Percentiles rank a stretch among this genome's conserved stretches.
Evolutionary conservation across 192 early-diverging fungal genomes (phyloP).

Genomic region (Podila epigama): DNA sequence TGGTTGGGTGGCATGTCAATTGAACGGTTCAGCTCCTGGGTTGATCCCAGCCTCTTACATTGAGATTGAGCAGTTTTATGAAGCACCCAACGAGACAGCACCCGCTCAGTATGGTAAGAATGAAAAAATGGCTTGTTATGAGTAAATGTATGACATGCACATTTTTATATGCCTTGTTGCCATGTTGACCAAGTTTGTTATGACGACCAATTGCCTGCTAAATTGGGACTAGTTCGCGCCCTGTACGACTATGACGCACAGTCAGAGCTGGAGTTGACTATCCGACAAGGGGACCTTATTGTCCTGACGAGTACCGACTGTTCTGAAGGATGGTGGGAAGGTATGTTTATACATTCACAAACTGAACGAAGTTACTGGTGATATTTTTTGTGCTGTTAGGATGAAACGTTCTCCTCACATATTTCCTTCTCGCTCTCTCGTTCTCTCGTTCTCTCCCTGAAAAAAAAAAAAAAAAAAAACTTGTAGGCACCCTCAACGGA

Average conservation of each 20-base stretch:
- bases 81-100: slow-evolving; percentile 20
- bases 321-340: slow-evolving; percentile 67
- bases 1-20: slow-evolving; percentile 32
- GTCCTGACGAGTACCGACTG: slow-evolving; percentile 56
- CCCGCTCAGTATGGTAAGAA: slow-evolving; percentile 20
- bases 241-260: slow-evolving; percentile 64
- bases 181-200: not conserved
- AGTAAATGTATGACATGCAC: not conserved
- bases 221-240: slow-evolving; percentile 56
- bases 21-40: slow-evolving; percentile 30
- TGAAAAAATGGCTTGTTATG: not conserved
- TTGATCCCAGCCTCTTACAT: slow-evolving; percentile 64
- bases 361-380: no score
- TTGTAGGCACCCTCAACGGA: slow-evolving; percentile 53
- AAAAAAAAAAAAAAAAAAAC: not conserved
- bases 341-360: slow-evolving; percentile 49
- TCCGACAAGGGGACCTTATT: slow-evolving; percentile 56
- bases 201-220: not conserved
- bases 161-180: not conserved
- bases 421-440: no score
- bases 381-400: no score
- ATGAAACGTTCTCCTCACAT: no score
- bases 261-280: slow-evolving; percentile 57
- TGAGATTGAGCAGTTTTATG: slow-evolving; percentile 33
- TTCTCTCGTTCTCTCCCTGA: no score